A percentile compares a stretch with the other conserved stretches of the same genome.
Evolutionary conservation across 495 filamentous ascomycete species (phyloP).

Genomic region (Platismatia glauca): DNA sequence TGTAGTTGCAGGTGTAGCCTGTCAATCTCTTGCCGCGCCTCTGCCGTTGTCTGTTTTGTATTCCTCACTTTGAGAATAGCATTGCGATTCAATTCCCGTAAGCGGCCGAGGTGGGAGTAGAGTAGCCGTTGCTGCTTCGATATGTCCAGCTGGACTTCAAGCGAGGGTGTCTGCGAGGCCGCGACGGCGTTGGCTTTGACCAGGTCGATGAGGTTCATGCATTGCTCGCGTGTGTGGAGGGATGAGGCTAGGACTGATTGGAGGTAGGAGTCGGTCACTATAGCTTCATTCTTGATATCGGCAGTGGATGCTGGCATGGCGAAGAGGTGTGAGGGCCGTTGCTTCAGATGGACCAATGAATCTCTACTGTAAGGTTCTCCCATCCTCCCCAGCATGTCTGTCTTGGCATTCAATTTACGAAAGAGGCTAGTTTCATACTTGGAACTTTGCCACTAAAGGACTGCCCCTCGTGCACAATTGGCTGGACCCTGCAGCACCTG

Average conservation of each 20-base stretch:
- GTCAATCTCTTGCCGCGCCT: slow-evolving; percentile 85
- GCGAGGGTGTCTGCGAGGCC: slow-evolving; percentile 31
- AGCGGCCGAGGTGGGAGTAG: slow-evolving; percentile 65
- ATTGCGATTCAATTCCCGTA: slow-evolving; percentile 74
- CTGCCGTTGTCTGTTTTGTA: slow-evolving; percentile 78
- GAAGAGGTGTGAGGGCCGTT: not conserved
- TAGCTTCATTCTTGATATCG: slow-evolving; percentile 45
- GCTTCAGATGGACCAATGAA: not conserved
- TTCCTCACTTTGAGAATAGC: slow-evolving; percentile 72
- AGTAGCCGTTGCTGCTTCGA: slow-evolving; percentile 74
- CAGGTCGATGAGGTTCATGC: slow-evolving; percentile 58
- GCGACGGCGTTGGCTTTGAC: slow-evolving; percentile 40
- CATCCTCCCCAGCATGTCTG: no score
- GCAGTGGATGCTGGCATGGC: slow-evolving; percentile 15
- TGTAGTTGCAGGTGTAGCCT: slow-evolving; percentile 84
- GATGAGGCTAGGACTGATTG: slow-evolving; percentile 62
- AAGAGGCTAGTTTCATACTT: no score
- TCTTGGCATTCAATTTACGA: not conserved
- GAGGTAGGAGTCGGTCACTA: slow-evolving; percentile 63
- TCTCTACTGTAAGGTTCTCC: no score
- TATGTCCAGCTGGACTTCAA: slow-evolving; percentile 50
- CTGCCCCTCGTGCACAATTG: no score
- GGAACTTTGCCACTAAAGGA: no score
- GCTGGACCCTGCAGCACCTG: not conserved
- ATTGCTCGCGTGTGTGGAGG: slow-evolving; percentile 60